Conservation (phyloP, 2,329 filamentous ascomycete genomes). For the Endocalyx cinctus region DNA sequence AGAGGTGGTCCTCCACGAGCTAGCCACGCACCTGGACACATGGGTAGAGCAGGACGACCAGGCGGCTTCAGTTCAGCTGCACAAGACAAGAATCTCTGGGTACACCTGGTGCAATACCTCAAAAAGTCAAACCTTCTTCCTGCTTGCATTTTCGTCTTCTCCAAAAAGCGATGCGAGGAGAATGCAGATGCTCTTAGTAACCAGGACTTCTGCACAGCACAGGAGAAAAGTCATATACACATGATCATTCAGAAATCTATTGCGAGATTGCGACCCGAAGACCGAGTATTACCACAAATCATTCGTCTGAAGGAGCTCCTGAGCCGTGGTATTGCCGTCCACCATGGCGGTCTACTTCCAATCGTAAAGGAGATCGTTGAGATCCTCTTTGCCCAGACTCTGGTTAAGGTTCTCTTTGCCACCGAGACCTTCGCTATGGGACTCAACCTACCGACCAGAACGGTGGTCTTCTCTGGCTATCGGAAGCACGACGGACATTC, state of each 20-base stretch:
- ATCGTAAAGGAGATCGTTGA: slow-evolving; percentile 98
- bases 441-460: slow-evolving; percentile 88
- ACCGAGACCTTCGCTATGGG: slow-evolving; percentile 99
- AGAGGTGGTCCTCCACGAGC: slow-evolving; percentile 55
- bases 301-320: slow-evolving; percentile 80
- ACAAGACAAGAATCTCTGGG: slow-evolving; percentile 95
- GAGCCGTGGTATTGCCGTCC: slow-evolving; percentile 85
- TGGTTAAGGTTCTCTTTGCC: slow-evolving; percentile 95
- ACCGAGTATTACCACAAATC: slow-evolving; percentile 87
- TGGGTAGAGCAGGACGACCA: slow-evolving; percentile 80
- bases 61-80: slow-evolving; percentile 84
- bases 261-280: slow-evolving; percentile 84
- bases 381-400: slow-evolving; percentile 87
- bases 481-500: slow-evolving; percentile 91
- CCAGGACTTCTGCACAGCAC: slow-evolving; percentile 87
- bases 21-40: slow-evolving; percentile 69
- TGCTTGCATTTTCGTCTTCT: slow-evolving; percentile 97
- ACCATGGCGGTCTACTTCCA: slow-evolving; percentile 88
- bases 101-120: slow-evolving; percentile 87
- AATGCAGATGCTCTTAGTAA: slow-evolving; percentile 95
- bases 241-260: slow-evolving; percentile 97
- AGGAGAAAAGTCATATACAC: slow-evolving; percentile 93
- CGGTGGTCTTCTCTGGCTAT: slow-evolving; percentile 95
- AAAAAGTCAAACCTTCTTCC: slow-evolving; percentile 83
- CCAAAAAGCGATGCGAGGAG: slow-evolving; percentile 94